These are phyloP conservation scores for Candida germanica DNA, from an alignment of 805 yeast genomes.

Conservation along the genomic window DNA sequence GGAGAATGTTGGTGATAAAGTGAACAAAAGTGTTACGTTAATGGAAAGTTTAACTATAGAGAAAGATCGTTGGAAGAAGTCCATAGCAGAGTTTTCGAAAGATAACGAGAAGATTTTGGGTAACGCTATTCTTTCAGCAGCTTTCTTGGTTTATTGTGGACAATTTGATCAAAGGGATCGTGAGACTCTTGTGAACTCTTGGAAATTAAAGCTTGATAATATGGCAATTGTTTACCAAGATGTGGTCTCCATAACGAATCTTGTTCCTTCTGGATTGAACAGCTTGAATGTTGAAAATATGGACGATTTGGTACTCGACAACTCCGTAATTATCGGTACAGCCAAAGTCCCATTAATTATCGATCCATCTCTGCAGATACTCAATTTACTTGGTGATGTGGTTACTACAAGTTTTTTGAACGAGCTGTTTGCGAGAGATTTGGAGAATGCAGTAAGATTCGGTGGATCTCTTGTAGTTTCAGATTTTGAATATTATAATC, in stretches of 20 bases:
- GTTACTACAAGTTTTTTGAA: constrained; percentile 70
- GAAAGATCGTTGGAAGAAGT: constrained; percentile 68
- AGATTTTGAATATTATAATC: constrained; percentile 81
- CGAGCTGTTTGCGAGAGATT: constrained; percentile 56
- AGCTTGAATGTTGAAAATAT: not conserved
- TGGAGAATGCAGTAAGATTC: constrained; percentile 80
- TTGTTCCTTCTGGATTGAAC: constrained; percentile 4
- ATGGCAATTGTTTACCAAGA: constrained; percentile 9
- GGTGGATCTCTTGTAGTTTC: constrained; percentile 72
- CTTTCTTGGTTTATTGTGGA: constrained; percentile 62
- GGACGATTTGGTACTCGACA: constrained; percentile 47
- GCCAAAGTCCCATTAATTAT: constrained; percentile 54
- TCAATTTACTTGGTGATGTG: constrained; percentile 40
- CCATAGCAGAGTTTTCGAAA: constrained; percentile 48
- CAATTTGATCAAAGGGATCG: constrained; percentile 49
- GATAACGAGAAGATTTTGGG: constrained; percentile 56
- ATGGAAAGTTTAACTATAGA: constrained; percentile 65
- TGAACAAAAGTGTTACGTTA: constrained; percentile 58
- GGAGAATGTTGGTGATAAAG: constrained; percentile 55
- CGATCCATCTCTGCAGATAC: constrained; percentile 62
- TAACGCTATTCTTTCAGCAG: constrained; percentile 60
- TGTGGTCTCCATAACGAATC: constrained; percentile 5
- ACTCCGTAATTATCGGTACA: constrained; percentile 50
- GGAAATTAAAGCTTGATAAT: constrained; percentile 34
- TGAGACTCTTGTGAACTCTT: constrained; percentile 23